Conservation (phyloP, 1,139 yeast species). For the Candida sanyaensis region DNA sequence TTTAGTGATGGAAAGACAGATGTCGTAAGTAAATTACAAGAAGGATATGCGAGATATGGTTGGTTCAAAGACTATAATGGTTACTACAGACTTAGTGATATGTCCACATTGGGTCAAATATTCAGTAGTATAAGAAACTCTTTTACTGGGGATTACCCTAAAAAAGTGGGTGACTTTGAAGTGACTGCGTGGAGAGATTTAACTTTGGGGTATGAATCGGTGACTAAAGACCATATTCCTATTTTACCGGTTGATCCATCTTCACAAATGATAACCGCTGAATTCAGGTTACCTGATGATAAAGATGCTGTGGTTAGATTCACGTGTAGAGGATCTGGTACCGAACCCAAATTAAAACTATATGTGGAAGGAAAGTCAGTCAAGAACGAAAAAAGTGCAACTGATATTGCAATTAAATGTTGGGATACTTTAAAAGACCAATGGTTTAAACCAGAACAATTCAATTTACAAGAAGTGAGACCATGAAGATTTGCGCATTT, state of each 20-base stretch:
- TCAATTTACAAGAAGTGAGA: slow-evolving; percentile 34
- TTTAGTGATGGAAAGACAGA: slow-evolving; percentile 30
- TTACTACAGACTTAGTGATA: slow-evolving; percentile 68
- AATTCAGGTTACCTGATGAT: slow-evolving; percentile 24
- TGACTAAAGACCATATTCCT: slow-evolving; percentile 60
- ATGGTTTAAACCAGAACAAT: slow-evolving; percentile 62
- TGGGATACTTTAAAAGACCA: slow-evolving; percentile 60
- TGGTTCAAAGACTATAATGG: slow-evolving; percentile 85
- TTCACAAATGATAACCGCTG: slow-evolving; percentile 86
- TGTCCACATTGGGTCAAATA: slow-evolving; percentile 50
- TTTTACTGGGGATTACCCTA: slow-evolving; percentile 36
- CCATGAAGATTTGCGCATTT: slow-evolving; percentile 5
- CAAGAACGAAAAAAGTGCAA: slow-evolving; percentile 45
- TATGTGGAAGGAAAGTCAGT: slow-evolving; percentile 77
- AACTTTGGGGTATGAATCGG: slow-evolving; percentile 78
- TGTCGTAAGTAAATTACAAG: slow-evolving; percentile 52
- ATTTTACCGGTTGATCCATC: slow-evolving; percentile 65
- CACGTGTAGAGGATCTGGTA: slow-evolving; percentile 93
- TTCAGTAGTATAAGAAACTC: slow-evolving; percentile 55
- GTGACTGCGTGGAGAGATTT: slow-evolving; percentile 79
- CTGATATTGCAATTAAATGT: slow-evolving; percentile 55
- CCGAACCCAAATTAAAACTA: slow-evolving; percentile 92
- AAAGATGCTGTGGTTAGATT: slow-evolving; percentile 54
- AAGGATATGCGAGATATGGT: slow-evolving; percentile 69
- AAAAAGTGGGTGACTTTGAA: slow-evolving; percentile 48